These are phyloP conservation scores for Neonectria magnoliae DNA, from an alignment of 2,329 filamentous ascomycete genomes.

Conservation along the genomic window DNA sequence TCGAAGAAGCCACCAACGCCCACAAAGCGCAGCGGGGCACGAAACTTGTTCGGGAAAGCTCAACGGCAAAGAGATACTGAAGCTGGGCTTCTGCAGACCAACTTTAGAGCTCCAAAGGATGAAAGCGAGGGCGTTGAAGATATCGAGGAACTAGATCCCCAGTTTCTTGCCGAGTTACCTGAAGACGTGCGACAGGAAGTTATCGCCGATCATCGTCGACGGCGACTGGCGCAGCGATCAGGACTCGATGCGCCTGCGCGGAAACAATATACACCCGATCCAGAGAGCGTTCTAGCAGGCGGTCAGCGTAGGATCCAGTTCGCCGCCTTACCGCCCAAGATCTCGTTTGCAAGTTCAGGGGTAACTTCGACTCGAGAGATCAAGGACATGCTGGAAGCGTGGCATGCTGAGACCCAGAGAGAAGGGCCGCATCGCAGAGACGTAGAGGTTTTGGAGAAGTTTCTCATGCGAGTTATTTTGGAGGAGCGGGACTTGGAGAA, in stretches of 20 bases:
- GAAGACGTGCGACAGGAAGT: conserved; percentile 83
- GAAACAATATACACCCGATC: conserved; percentile 38
- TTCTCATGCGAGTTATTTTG: conserved; percentile 75
- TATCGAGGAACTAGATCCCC: conserved; percentile 67
- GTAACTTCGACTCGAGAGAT: conserved; percentile 66
- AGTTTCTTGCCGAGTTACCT: conserved; percentile 84
- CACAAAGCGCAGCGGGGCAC: conserved; percentile 68
- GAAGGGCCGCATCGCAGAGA: conserved; percentile 85
- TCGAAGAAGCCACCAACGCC: conserved; percentile 67
- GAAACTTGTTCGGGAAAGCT: conserved; percentile 54
- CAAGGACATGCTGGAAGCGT: conserved; percentile 77
- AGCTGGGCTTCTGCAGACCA: conserved; percentile 76
- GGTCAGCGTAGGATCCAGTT: conserved; percentile 60
- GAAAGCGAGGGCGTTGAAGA: conserved; percentile 44
- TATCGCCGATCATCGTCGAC: conserved; percentile 71
- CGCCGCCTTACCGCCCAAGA: conserved; percentile 55
- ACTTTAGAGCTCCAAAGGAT: conserved; percentile 65
- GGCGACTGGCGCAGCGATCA: conserved; percentile 67
- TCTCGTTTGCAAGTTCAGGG: conserved; percentile 56
- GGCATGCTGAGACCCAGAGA: conserved; percentile 76
- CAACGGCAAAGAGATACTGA: conserved; percentile 64
- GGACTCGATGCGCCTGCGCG: conserved; percentile 55
- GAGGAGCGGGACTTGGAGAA: conserved; percentile 85
- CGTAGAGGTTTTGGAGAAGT: conserved; percentile 77
- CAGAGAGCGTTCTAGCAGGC: conserved; percentile 40